Percentiles rank a stretch among this genome's conserved stretches.
Conservation (phyloP, 192 early-diverging fungal species). For the Coemansia brasiliensis region DNA sequence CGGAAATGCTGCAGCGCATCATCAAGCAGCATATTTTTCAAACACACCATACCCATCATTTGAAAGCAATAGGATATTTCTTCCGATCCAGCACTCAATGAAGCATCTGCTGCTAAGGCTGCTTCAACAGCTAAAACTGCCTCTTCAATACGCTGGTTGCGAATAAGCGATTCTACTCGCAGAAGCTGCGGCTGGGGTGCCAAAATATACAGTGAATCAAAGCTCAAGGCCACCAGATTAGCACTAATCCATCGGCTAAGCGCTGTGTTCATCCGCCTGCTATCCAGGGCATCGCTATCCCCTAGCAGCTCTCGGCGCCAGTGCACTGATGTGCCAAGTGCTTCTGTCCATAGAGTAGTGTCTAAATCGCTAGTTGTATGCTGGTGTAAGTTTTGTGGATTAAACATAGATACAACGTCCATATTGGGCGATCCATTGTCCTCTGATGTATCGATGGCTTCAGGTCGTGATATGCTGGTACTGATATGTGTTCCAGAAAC, state of each 20-base stretch:
- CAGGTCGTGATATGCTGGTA: conserved; percentile 17
- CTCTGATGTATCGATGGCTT: conserved; percentile 20
- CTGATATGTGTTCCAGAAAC: conserved; percentile 10
- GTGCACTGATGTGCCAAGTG: conserved; percentile 5
- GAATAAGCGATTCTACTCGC: conserved; percentile 17
- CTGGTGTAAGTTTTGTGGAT: not conserved
- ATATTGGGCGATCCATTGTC: not conserved
- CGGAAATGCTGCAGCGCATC: conserved; percentile 42
- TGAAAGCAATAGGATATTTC: conserved; percentile 42
- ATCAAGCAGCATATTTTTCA: conserved; percentile 34
- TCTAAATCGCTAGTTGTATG: not conserved
- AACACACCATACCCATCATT: conserved; percentile 31
- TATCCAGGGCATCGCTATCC: conserved; percentile 5
- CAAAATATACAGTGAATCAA: conserved; percentile 27
- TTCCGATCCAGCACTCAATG: not conserved
- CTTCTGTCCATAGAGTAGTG: conserved; percentile 15
- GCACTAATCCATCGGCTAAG: conserved; percentile 19
- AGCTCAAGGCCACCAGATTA: conserved; percentile 7
- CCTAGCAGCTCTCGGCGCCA: conserved; percentile 21
- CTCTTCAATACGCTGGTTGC: conserved; percentile 30
- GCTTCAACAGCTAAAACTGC: conserved; percentile 27
- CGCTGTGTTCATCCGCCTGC: not conserved
- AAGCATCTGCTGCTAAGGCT: conserved; percentile 10
- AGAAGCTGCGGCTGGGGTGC: conserved; percentile 26
- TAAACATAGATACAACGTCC: not conserved